Base-by-base conservation (phyloP, 139 green algal genomes). In the Closterium sp. region DNA sequence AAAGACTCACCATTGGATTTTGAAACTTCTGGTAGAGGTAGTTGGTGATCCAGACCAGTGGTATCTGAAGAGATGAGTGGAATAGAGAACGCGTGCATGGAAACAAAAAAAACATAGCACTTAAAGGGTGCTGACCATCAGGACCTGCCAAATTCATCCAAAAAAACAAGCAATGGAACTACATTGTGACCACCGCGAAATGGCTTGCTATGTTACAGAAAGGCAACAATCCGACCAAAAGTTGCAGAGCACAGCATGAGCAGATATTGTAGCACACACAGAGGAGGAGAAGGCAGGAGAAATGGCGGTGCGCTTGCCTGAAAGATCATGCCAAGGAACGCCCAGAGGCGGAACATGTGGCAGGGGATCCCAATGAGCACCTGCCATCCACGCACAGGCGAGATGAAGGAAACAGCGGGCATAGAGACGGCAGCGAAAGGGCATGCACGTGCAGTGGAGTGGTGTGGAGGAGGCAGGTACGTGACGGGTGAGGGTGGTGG, bases 341-440 rank as follows among this genome's bases (percentile, higher is more conserved):
- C 95, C 96, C 96, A 98, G 10, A 93, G 85, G 35, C 96, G 94
- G 69, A 98, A 43, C 94, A 98, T 96, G 92, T 98, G 97, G 90
- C 98, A 96, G 9, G 97, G 97, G 84, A 99, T 94, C 0, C 96
- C 97, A 34, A 99, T 94, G 36, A 97, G 85, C 19, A 99, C 84
- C 94, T 99, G 91, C 81, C 81, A 85, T 85, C 19, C 23, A 85
- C 30, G 7, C 4, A 85, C 81, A 85, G 19, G 4, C 43, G 21
- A 1, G 43, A 66, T 66, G 9, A 21, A 66, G 43, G 43, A 16
- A 66, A 66, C 43, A 16, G 21, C 21, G 43, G 43, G 43, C 21
- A 16, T 66, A 10, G 12, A 66, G 16, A 85, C 81, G 0, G 23
- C 81, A 33, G 9, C 7, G 81, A 85, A n/a, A 33, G 7, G 23